These are phyloP conservation scores for Mesotaenium endlicherianum DNA, from an alignment of 139 green algal species.

Conservation along the genomic window DNA sequence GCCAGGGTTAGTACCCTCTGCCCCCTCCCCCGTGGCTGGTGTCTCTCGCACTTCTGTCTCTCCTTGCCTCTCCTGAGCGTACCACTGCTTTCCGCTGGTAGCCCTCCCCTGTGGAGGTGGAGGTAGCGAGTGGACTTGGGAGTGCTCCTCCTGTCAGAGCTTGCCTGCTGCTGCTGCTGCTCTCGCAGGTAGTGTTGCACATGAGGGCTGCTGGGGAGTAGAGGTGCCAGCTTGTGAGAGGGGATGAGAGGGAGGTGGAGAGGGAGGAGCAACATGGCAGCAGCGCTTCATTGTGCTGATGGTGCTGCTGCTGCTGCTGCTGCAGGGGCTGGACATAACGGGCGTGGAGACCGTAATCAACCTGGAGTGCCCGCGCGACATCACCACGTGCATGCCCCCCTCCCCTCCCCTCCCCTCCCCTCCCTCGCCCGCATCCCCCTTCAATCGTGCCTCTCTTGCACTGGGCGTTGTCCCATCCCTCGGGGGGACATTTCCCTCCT, in stretches of 20 bases:
- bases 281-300: too few relatives aligned
- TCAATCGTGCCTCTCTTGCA: too few relatives aligned
- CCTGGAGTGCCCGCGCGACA: constrained; percentile 67
- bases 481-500: too few relatives aligned
- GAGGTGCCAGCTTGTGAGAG: too few relatives aligned
- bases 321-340: constrained; percentile 89
- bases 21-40: neutral
- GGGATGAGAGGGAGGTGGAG: too few relatives aligned
- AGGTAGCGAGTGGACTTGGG: too few relatives aligned
- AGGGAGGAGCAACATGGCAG: too few relatives aligned
- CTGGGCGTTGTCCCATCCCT: neutral
- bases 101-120: too few relatives aligned
- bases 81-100: neutral
- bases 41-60: neutral
- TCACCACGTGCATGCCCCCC: constrained; percentile 32
- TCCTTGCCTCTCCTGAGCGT: neutral
- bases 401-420: neutral
- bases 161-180: neutral
- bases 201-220: too few relatives aligned
- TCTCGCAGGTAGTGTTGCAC: neutral
- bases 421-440: neutral
- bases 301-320: neutral
- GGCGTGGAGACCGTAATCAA: constrained; percentile 90
- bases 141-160: neutral
- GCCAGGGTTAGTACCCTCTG: constrained; percentile 38